Evolutionary conservation across 805 yeast genomes (phyloP).

Genomic region (Candida gorgasii): DNA sequence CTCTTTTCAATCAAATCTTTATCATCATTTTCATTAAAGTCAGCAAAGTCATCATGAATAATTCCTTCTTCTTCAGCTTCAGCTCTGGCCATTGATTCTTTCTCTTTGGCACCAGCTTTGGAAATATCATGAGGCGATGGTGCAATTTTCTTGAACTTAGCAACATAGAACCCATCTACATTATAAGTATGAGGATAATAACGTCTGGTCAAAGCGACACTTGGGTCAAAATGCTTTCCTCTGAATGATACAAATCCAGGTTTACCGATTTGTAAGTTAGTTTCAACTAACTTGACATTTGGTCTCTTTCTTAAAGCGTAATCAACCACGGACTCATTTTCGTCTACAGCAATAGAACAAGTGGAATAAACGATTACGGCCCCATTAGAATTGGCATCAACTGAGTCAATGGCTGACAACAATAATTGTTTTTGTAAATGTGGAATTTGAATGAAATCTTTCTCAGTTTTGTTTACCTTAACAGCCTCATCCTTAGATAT

Average conservation of each 20-base stretch:
- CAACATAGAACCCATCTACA: conserved; percentile 98
- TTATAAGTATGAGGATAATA: conserved; percentile 98
- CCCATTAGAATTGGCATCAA: conserved; percentile 91
- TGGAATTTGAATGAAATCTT: conserved; percentile 95
- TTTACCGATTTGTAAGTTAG: conserved; percentile 91
- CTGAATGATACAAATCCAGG: conserved; percentile 93
- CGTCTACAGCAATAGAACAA: conserved; percentile 97
- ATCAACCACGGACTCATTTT: conserved; percentile 98
- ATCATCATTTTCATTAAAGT: conserved; percentile 77
- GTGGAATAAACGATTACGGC: conserved; percentile 96
- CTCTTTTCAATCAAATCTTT: conserved; percentile 67
- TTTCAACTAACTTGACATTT: conserved; percentile 89
- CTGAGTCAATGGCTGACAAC: conserved; percentile 94
- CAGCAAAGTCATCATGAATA: conserved; percentile 83
- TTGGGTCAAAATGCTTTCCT: conserved; percentile 86
- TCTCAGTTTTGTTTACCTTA: conserved; percentile 89
- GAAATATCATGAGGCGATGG: conserved; percentile 82
- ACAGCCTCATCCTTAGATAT: conserved; percentile 96
- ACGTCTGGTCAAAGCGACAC: conserved; percentile 80
- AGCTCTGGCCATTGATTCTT: conserved; percentile 76
- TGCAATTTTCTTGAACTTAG: conserved; percentile 90
- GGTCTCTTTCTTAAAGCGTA: conserved; percentile 96
- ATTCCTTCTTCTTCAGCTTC: conserved; percentile 82
- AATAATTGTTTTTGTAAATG: conserved; percentile 93
- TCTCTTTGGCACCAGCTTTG: conserved; percentile 86